A percentile compares a stretch with the other conserved stretches of the same genome.
These are phyloP conservation scores for Gastrolobium villosum DNA, from an alignment of 306 rosid species.

Conservation along the genomic window DNA sequence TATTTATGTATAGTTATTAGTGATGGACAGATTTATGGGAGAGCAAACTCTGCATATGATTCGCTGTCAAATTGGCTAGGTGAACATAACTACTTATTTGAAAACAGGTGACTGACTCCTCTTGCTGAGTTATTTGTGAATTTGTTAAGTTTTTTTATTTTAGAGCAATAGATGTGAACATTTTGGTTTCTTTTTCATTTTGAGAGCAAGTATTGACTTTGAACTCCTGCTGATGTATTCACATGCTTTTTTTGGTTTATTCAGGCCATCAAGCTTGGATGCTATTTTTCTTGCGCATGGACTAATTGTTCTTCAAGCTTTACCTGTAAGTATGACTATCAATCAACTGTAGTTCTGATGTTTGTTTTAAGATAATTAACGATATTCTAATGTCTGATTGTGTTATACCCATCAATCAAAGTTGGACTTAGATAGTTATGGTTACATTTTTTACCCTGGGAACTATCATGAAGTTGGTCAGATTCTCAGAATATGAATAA, in stretches of 20 bases:
- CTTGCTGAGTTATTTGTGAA: slow-evolving; percentile 21
- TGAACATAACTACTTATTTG: slow-evolving; percentile 73
- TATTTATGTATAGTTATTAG: slow-evolving; percentile 46
- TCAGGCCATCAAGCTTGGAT: slow-evolving; percentile 96
- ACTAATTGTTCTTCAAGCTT: slow-evolving; percentile 75
- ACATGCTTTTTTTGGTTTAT: slow-evolving; percentile 43
- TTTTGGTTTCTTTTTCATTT: slow-evolving; percentile 25
- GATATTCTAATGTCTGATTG: slow-evolving; percentile 1
- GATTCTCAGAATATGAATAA: slow-evolving; percentile 13
- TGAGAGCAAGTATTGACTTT: slow-evolving; percentile 16
- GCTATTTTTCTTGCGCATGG: slow-evolving; percentile 89
- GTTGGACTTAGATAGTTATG: neutral
- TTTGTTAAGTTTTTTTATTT: neutral
- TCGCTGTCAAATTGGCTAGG: slow-evolving; percentile 81
- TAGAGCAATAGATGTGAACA: slow-evolving; percentile 15
- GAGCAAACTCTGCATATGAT: slow-evolving; percentile 75
- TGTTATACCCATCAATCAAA: slow-evolving; percentile 9
- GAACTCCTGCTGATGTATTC: slow-evolving; percentile 34
- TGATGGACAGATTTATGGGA: slow-evolving; percentile 75
- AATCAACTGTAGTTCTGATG: slow-evolving; percentile 1
- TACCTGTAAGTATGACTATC: slow-evolving; percentile 79
- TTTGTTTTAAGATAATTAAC: slow-evolving; percentile 5
- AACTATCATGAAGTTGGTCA: neutral
- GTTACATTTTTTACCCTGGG: neutral
- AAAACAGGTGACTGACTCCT: slow-evolving; percentile 74